phyloP scores from a whole-genome alignment of 2,329 filamentous ascomycete genomes.

The Hypoxylon sp. region DNA sequence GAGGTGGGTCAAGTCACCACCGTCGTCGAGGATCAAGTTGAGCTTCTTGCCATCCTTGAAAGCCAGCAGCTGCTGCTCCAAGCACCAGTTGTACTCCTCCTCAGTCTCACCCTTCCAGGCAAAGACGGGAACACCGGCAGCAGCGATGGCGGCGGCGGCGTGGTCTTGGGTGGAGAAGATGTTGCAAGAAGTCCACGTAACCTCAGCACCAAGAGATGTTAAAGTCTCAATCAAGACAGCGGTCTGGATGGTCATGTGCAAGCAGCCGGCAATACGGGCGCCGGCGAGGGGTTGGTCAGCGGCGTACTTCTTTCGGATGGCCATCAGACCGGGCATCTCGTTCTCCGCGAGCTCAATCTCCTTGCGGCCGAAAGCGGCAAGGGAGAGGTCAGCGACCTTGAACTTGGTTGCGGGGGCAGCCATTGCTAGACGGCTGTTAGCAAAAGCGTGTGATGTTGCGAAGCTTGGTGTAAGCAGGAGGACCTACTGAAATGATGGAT shows the following conservation, averaged over 20 bases:
- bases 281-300: slow-evolving; percentile 93
- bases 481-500: slow-evolving; percentile 36
- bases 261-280: slow-evolving; percentile 95
- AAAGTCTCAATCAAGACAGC: slow-evolving; percentile 99
- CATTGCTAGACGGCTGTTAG: slow-evolving; percentile 60
- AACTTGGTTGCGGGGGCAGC: slow-evolving; percentile 90
- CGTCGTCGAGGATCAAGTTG: slow-evolving; percentile 99
- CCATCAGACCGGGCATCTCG: slow-evolving; percentile 98
- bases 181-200: slow-evolving; percentile 99
- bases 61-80: slow-evolving; percentile 96
- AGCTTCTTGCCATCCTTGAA: slow-evolving; percentile 98
- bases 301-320: slow-evolving; percentile 92
- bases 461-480: slow-evolving; percentile 1
- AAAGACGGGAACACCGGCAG: slow-evolving; percentile 88
- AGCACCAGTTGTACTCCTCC: slow-evolving; percentile 99
- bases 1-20: slow-evolving; percentile 95
- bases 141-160: slow-evolving; percentile 96
- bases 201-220: slow-evolving; percentile 92
- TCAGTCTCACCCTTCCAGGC: slow-evolving; percentile 93
- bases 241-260: slow-evolving; percentile 99
- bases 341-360: slow-evolving; percentile 98
- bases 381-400: slow-evolving; percentile 98
- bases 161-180: slow-evolving; percentile 99
- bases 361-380: slow-evolving; percentile 98
- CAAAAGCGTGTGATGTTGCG: neutral